These are phyloP conservation scores for Canariomyces notabilis DNA, from an alignment of 2,329 filamentous ascomycete genomes.

Conservation along the genomic window DNA sequence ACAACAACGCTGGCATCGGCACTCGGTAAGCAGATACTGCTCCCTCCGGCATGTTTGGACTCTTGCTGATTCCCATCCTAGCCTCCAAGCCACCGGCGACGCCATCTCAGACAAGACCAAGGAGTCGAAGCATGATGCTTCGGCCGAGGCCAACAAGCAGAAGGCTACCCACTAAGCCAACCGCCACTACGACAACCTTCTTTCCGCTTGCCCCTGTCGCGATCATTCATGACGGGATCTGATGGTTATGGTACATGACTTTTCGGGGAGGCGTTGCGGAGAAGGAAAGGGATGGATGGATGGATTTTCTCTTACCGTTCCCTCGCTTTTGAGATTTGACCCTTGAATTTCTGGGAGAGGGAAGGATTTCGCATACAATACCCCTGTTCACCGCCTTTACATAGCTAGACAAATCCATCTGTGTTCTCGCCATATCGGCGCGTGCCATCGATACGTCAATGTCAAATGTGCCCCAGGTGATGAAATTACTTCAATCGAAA, in stretches of 20 bases:
- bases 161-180: constrained; percentile 33
- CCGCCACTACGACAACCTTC: constrained; percentile 2
- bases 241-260: background rate
- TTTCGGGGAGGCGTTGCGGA: constrained; percentile 7
- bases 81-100: constrained; percentile 28
- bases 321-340: background rate
- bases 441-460: background rate
- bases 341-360: background rate
- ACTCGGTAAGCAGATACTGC: constrained; percentile 40
- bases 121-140: constrained; percentile 30
- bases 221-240: background rate
- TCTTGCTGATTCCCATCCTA: constrained; percentile 17
- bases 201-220: constrained; percentile 11
- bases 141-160: constrained; percentile 38
- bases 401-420: background rate
- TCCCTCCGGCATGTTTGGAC: background rate
- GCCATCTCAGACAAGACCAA: constrained; percentile 34
- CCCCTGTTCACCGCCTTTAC: background rate
- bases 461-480: background rate
- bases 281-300: background rate
- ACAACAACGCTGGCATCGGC: constrained; percentile 41
- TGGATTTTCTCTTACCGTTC: background rate
- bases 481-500: background rate
- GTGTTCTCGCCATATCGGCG: background rate
- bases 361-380: background rate